Base-by-base conservation (phyloP, 2,329 filamentous ascomycete species). In the Penicillium sp. region DNA sequence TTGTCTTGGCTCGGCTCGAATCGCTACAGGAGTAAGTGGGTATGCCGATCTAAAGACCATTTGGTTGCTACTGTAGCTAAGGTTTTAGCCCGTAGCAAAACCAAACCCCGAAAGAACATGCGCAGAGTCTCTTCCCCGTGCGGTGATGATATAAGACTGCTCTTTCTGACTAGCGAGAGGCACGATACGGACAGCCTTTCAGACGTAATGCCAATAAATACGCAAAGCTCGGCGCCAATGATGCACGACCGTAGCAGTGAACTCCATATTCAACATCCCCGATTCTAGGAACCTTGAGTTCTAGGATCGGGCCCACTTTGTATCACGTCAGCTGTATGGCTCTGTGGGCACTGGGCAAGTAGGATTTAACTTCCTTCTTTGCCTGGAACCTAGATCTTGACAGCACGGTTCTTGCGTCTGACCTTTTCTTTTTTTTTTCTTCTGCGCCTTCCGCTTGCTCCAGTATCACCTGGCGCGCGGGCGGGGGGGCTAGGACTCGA, bases 381-480 rank as follows among this genome's bases (percentile, higher is more conserved):
- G 26, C 26, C 13, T 30, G 45, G 11, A 48, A 30, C 45, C 13
- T 48, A 48, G 45, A 28, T 48, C 26, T 30, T 48, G 45, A 48
- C 45, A 48, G 45, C 25, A 48, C 26, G 26, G 45, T 48, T 30
- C 45, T 30, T 48, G 26, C 14, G 45, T 48, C 13, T 46, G 14
- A 1, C 11, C 8, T 14, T 22, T 11, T 46, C 14, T 46, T 26
- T 19, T 46, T 22, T 46, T 46, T 19, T 42, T 19, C 4, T 42
- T 1, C 5, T 16, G 38, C 40, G 25, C 25, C 16, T 10, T n/a
- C 45, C 45, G 16, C 11, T 22, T 19, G 26, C 30, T 16, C 25
- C 25, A 46, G 43, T 16, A 52, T 52, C 49, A 53, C 51, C 51
- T 25, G 51, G 33, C 49, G n/a, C 51, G 35, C 30, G 30, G 30